Percentiles rank a stretch among this genome's conserved stretches.
Evolutionary conservation across 2,329 filamentous ascomycete genomes (phyloP).

Genomic region (Fusarium praegraminearum): DNA sequence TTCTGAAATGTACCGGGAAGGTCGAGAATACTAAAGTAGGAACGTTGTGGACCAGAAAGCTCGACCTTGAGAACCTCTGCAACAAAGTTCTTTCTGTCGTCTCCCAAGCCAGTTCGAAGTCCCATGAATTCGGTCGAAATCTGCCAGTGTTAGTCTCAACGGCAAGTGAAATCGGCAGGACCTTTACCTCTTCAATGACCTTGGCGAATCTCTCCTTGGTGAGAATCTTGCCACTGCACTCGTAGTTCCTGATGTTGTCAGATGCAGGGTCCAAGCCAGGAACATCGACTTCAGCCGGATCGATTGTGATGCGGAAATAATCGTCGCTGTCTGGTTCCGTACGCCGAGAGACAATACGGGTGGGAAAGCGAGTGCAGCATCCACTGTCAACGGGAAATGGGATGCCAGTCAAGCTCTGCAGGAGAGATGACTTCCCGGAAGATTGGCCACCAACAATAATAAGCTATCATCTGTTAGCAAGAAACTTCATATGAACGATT

Average conservation of each 20-base stretch:
- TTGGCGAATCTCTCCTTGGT: conserved; percentile 47
- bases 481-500: too few species aligned
- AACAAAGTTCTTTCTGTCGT: conserved; percentile 52
- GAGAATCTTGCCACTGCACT: conserved; percentile 40
- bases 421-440: conserved; percentile 54
- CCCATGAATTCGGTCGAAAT: conserved; percentile 50
- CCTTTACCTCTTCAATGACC: conserved; percentile 49
- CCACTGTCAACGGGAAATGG: conserved; percentile 51
- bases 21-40: conserved; percentile 55
- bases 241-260: conserved; percentile 41
- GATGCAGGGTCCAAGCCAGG: conserved; percentile 37
- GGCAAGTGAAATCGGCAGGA: fast-evolving
- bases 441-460: conserved; percentile 55
- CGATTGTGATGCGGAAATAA: conserved; percentile 50
- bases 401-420: conserved; percentile 54
- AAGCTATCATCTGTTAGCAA: conserved; percentile 42
- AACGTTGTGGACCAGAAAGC: conserved; percentile 52
- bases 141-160: conserved; percentile 21
- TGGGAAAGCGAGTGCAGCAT: conserved; percentile 55
- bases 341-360: conserved; percentile 53
- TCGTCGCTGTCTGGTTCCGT: conserved; percentile 48
- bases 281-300: conserved; percentile 43
- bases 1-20: conserved; percentile 52
- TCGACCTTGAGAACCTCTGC: conserved; percentile 55
- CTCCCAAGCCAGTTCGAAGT: conserved; percentile 42